Evolutionary conservation across 352 stramenopile species (phyloP).

Genomic region (Hyaloperonospora brassicae): DNA sequence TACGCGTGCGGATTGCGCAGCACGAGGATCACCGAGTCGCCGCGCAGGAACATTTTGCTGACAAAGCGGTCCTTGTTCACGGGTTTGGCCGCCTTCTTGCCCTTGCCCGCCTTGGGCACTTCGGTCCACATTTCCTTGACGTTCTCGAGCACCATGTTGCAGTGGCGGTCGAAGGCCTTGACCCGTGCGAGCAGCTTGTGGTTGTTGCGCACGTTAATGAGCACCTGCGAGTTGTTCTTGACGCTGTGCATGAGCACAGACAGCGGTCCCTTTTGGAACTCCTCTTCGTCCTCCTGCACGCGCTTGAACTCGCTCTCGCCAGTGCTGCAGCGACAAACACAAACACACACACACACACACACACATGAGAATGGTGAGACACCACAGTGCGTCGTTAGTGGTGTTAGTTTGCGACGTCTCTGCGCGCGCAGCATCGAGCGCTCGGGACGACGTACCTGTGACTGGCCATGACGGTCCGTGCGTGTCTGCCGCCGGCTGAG

Average conservation of each 20-base stretch:
- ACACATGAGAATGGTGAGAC: too few relatives aligned
- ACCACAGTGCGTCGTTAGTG: too few relatives aligned
- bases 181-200: constrained; percentile 98
- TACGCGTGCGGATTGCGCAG: constrained; percentile 93
- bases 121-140: constrained; percentile 99
- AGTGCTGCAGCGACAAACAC: constrained; percentile 8
- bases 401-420: constrained; percentile 1
- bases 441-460: constrained; percentile 13
- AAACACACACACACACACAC: constrained; percentile 5
- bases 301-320: constrained; percentile 68
- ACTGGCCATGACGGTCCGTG: too few relatives aligned
- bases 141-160: constrained; percentile 99
- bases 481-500: too few relatives aligned
- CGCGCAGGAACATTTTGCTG: constrained; percentile 99
- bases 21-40: constrained; percentile 99
- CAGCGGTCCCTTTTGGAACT: constrained; percentile 95
- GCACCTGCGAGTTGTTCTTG: constrained; percentile 96
- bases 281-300: constrained; percentile 85
- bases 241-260: constrained; percentile 97
- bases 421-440: not conserved
- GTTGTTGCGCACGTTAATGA: constrained; percentile 99
- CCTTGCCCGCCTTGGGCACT: constrained; percentile 94
- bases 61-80: constrained; percentile 99
- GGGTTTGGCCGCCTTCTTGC: constrained; percentile 91
- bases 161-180: constrained; percentile 99